Base-by-base conservation (phyloP, 2,329 filamentous ascomycete species). In the Penicillium sclerotiorum region DNA sequence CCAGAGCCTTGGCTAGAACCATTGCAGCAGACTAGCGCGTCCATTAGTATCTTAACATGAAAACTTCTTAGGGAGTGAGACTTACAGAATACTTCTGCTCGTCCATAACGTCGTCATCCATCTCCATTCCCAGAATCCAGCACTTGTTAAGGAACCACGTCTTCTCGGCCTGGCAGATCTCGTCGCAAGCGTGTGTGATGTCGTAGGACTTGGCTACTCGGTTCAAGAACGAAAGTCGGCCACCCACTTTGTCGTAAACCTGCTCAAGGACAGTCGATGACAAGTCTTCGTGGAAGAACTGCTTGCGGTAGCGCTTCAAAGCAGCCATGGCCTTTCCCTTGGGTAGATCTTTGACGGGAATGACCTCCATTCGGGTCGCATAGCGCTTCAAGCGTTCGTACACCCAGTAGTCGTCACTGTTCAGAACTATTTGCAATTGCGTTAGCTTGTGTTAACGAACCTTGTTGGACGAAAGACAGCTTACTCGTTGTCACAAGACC, bases 31-130 rank as follows among this genome's bases (percentile, higher is more conserved):
- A 89, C 83, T 90, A 53, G 37, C 13, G 27, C 12, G n/a, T 33
- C 25, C 20, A 35, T 67, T 53, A 62, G 57, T 49, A 45, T 59
- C n/a, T 45, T 3, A 5, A 15, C 11, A 9, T 12, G 4, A n/a
- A 27, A 18, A 27, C n/a, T 8, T 22, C 39, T 13, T 39, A 15
- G 1, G n/a, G 28, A 20, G 12, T 6, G 50, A 32, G 25, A 82
- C 86, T 73, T 77, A 90, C 88, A 38, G 92, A 90, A 78, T 90
- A 96, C 70, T 97, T 96, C 68, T 97, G 91, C 71, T 96, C 89
- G 65, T 96, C 90, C 87, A 97, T 97, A 60, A 96, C 94, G 67
- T 99, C 94, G 71, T 97, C 94, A 61, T 97, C 94, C 87, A 88
- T 91, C 56, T 86, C 85, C 53, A 74, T 77, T 15, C 88, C 88